These are phyloP conservation scores for Orychophragmus violaceus DNA, from an alignment of 345 rosid genomes.

Conservation along the genomic window DNA sequence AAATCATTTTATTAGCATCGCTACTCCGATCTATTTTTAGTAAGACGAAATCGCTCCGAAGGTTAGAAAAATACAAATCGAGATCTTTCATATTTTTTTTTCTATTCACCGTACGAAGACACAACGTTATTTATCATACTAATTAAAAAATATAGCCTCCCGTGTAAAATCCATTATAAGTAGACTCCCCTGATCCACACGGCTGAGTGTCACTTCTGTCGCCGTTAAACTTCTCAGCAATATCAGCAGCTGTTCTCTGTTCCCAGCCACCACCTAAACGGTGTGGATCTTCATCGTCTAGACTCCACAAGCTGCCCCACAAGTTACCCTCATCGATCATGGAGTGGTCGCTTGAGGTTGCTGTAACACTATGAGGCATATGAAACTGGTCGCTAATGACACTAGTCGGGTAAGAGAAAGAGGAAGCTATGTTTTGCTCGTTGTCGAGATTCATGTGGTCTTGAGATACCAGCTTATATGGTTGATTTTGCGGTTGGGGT, in stretches of 20 bases:
- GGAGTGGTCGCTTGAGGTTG: slow-evolving; percentile 25
- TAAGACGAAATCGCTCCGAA: background rate
- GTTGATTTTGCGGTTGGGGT: slow-evolving; percentile 7
- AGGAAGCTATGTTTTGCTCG: slow-evolving; percentile 7
- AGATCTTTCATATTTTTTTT: background rate
- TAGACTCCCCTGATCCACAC: slow-evolving; percentile 27
- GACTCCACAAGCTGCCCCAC: slow-evolving; percentile 50
- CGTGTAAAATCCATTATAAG: slow-evolving; percentile 10
- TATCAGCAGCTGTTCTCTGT: background rate
- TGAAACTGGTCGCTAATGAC: slow-evolving; percentile 18
- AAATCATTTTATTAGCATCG: slow-evolving; percentile 10
- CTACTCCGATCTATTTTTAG: background rate
- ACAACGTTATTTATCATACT: background rate
- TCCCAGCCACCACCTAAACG: slow-evolving; percentile 10
- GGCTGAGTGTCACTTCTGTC: background rate
- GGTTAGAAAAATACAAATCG: slow-evolving; percentile 5
- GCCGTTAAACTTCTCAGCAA: slow-evolving; percentile 26
- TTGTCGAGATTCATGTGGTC: slow-evolving; percentile 4
- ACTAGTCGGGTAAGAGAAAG: slow-evolving; percentile 23
- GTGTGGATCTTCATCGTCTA: slow-evolving; percentile 28
- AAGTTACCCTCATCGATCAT: slow-evolving; percentile 36
- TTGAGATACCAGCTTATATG: background rate
- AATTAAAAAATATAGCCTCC: slow-evolving; percentile 38
- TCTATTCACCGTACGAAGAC: background rate
- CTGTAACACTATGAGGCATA: slow-evolving; percentile 27